Conservation (phyloP, 1,139 yeast genomes). For the Nakaseomyces uthaithaninus region DNA sequence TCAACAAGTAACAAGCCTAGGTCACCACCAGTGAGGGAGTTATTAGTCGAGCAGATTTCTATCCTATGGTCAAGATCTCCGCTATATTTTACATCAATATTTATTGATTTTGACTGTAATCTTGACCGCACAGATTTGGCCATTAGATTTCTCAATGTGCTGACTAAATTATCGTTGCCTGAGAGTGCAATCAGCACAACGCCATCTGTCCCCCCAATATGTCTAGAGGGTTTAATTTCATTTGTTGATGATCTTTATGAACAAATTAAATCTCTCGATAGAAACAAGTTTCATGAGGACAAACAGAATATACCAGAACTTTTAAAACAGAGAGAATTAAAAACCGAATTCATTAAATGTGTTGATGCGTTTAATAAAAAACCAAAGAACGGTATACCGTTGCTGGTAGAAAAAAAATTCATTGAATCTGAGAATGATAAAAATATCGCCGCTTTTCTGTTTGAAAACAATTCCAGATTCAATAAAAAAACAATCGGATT, state of each 20-base stretch:
- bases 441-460: conserved; percentile 70
- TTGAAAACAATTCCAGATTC: conserved; percentile 68
- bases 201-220: conserved; percentile 83
- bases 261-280: conserved; percentile 37
- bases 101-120: conserved; percentile 84
- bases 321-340: conserved; percentile 42
- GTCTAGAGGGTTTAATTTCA: conserved; percentile 76
- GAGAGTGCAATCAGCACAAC: conserved; percentile 72
- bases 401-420: conserved; percentile 55
- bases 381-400: conserved; percentile 65
- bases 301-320: conserved; percentile 13
- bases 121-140: conserved; percentile 79
- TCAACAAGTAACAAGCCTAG: conserved; percentile 18
- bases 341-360: conserved; percentile 68
- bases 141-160: conserved; percentile 55
- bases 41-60: conserved; percentile 75
- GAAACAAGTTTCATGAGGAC: conserved; percentile 15
- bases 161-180: conserved; percentile 71
- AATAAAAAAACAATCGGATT: conserved; percentile 87
- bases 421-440: conserved; percentile 48
- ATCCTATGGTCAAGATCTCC: conserved; percentile 81
- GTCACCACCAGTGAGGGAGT: conserved; percentile 57
- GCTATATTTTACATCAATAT: conserved; percentile 63
- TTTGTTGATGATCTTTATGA: conserved; percentile 58
- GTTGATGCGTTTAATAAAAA: conserved; percentile 67